Evolutionary conservation across 2,329 filamentous ascomycete genomes (phyloP), one percentile per base, ranked within the genome.

Genomic region (Colletotrichum agaves): DNA sequence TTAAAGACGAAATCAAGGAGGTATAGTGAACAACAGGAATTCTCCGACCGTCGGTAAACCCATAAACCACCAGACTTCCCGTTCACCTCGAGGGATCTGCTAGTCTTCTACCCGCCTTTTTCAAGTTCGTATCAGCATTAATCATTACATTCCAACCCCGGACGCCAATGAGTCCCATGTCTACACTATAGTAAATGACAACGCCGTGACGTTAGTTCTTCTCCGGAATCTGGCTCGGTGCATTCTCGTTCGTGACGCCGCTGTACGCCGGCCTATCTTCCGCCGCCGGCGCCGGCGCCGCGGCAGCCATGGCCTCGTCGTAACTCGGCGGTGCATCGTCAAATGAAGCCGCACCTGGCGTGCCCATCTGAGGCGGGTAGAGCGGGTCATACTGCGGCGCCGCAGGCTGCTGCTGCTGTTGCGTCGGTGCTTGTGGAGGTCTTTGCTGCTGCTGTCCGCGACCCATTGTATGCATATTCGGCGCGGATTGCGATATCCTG

Each of bases 311-410:
- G 12, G 93, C 94, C 78, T 98, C 94, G 79, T 97, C 94, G 75
- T 98, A 98, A 74, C 93, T 97, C 7, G 94, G 94, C 17, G 95
- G 94, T n/a, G 93, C 93, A 63, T 96, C 93, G 35, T 93, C 90
- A 71, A 87, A 83, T 0, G 77, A 75, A 17, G 82, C 78, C 1
- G 77, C 83, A 2, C 78, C 81, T 11, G 76, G 73, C 8, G 79
- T 76, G 39, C 84, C 83, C 19, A 89, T 78, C 73, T 89, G 87
- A 4, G 88, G 87, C 15, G 87, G 88, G 69, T 89, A 89, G 7
- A 87, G 75, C 3, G 87, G 83, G 71, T 88, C 87, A 21, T 78
- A 74, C 2, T 78, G 57, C 10, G 75, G 77, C 78, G 57, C 39
- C 73, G 76, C 33, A 27, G 73, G 76, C 23, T 65, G 73, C 27